Conservation (phyloP, 345 rosid species). For the Citrus maxima region DNA sequence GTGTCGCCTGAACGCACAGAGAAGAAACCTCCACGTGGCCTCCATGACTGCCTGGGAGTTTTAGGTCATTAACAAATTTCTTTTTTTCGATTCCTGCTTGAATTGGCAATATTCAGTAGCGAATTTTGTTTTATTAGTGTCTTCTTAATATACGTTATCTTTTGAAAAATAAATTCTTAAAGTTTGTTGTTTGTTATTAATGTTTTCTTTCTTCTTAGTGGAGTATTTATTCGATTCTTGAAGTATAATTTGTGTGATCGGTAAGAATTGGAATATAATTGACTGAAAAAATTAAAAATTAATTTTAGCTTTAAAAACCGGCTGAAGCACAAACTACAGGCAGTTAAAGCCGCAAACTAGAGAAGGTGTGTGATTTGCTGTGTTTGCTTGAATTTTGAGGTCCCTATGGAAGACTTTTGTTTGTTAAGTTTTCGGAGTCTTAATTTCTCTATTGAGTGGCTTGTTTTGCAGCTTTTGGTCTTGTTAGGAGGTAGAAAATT, state of each 20-base stretch:
- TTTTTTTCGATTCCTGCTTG: background rate
- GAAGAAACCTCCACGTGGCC: slow-evolving; percentile 47
- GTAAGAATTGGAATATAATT: background rate
- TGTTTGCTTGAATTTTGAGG: slow-evolving; percentile 3
- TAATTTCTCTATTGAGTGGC: background rate
- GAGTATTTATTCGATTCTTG: slow-evolving; percentile 16
- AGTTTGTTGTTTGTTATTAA: background rate
- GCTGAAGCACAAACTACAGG: background rate
- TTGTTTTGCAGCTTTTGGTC: background rate
- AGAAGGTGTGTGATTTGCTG: slow-evolving; percentile 1
- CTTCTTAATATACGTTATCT: background rate
- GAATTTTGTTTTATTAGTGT: background rate
- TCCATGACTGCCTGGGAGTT: slow-evolving; percentile 80
- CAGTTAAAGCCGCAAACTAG: background rate
- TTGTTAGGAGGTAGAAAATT: slow-evolving; percentile 2
- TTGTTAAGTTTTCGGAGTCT: background rate
- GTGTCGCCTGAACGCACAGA: slow-evolving; percentile 49
- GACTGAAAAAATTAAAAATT: background rate
- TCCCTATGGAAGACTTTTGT: background rate
- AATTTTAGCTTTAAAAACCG: slow-evolving; percentile 2
- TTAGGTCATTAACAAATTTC: slow-evolving; percentile 34
- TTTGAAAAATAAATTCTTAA: background rate
- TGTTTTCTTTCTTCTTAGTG: background rate
- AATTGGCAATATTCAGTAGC: background rate
- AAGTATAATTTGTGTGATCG: background rate